Evolutionary conservation across 768 basidiomycete species (phyloP).

Genomic region (Phylloporus rhodoxanthus): DNA sequence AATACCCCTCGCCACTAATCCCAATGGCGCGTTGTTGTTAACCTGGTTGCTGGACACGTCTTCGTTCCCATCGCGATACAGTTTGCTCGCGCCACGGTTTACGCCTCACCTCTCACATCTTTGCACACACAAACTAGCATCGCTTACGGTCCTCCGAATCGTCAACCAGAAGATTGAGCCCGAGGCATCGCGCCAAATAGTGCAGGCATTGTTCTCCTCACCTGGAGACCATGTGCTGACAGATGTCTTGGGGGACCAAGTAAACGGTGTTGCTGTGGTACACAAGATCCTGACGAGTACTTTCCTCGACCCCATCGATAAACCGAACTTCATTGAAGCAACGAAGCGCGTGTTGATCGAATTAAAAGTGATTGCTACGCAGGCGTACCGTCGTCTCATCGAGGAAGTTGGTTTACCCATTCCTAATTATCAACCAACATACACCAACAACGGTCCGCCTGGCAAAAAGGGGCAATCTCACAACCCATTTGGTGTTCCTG

Average conservation of each 20-base stretch:
- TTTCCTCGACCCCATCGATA: conserved; percentile 69
- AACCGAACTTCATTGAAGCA: conserved; percentile 69
- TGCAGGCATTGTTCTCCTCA: conserved; percentile 88
- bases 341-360: conserved; percentile 87
- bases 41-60: conserved; percentile 98
- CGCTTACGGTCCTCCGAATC: conserved; percentile 88
- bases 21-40: conserved; percentile 90
- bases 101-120: conserved; percentile 94
- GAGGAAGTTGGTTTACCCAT: conserved; percentile 93
- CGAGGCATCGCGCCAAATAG: conserved; percentile 78
- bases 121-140: conserved; percentile 96
- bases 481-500: conserved; percentile 60
- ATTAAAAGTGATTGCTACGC: conserved; percentile 89
- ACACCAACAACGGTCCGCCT: conserved; percentile 54
- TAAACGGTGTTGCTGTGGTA: conserved; percentile 89
- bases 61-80: conserved; percentile 92
- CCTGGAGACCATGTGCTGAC: conserved; percentile 85
- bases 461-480: conserved; percentile 54
- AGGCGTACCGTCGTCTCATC: conserved; percentile 87
- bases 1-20: conserved; percentile 94
- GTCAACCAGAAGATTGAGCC: conserved; percentile 96
- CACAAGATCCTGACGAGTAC: conserved; percentile 89
- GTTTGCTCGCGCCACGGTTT: conserved; percentile 89
- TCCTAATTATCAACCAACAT: conserved; percentile 79
- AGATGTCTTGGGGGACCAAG: conserved; percentile 93